Base-by-base conservation (phyloP, 2,329 filamentous ascomycete species). In the Bipolaris cookei region DNA sequence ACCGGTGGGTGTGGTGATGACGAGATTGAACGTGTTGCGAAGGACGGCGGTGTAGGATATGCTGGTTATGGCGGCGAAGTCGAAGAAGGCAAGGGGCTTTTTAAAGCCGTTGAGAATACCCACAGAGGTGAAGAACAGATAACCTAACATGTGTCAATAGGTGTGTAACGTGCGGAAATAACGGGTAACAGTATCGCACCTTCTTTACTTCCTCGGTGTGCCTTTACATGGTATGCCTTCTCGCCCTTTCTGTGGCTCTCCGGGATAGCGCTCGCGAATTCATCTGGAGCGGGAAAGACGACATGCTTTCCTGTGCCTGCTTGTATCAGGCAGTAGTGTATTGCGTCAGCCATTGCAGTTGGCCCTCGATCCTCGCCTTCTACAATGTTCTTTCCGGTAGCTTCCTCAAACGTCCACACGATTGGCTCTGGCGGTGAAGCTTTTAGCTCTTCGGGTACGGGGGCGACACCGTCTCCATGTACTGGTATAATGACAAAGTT, bases 61-160 rank as follows among this genome's bases (percentile, higher is more conserved):
- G 20, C 82, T 83, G 49, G 84, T 83, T 56, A 89, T 80, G 34
- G 79, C 77, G 45, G 82, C 80, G 58, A 88, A 87, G 7, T 85
- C 80, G 68, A 88, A 87, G 76, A 85, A 88, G 7, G 83, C 72
- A 21, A 89, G 77, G 0, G 86, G 86, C 66, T 88, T 89, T 68
- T 88, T 88, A 79, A 87, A 88, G 38, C 83, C 86, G 67, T 84
- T 88, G 38, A 88, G 72, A 45, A 89, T 84, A 30, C 86, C 86
- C 7, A 80, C 82, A 18, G 83, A 79, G 10, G 88, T 80, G 70
- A 88, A 83, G 77, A 86, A 88, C 13, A 89, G 79, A 67, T 85
- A 88, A 37, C 86, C 85, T 86, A 56, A 8, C 1, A 4, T 6
- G n/a, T 49, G 54, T 72, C 50, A 70, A 65, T 35, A 38, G 6